Percentiles rank a stretch among this genome's conserved stretches.
Conservation (phyloP, 495 filamentous ascomycete species). For the Hyaloscypha bicolor region DNA sequence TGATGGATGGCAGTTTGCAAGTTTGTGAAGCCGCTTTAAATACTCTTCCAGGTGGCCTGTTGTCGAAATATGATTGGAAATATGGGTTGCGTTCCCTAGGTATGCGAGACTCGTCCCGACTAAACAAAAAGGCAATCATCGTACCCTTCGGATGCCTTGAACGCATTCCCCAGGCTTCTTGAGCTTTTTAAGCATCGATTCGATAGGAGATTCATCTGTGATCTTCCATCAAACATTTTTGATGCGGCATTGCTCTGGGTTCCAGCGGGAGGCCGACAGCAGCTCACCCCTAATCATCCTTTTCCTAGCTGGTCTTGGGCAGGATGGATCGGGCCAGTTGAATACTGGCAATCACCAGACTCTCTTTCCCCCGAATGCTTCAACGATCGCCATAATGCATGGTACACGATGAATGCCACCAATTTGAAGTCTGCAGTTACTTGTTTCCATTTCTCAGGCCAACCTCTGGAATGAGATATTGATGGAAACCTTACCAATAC, state of each 20-base stretch:
- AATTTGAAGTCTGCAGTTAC: slow-evolving; percentile 4
- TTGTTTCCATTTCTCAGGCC: neutral
- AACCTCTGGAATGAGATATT: neutral
- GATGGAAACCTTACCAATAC: neutral
- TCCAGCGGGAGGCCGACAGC: neutral
- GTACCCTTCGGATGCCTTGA: slow-evolving; percentile 2
- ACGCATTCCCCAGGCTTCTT: neutral
- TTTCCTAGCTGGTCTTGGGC: neutral
- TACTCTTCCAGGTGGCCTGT: neutral
- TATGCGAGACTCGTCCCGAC: neutral
- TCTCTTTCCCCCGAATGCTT: too few species aligned
- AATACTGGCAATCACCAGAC: neutral
- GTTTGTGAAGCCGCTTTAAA: neutral
- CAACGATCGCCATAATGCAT: too few species aligned
- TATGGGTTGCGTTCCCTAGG: neutral
- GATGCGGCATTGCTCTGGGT: neutral
- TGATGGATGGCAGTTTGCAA: neutral
- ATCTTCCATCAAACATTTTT: neutral
- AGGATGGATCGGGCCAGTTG: neutral
- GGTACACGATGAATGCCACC: neutral
- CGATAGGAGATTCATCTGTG: neutral
- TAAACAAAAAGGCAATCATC: neutral
- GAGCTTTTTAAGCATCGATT: slow-evolving; percentile 5
- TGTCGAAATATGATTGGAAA: neutral
- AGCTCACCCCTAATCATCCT: neutral